Evolutionary conservation across 495 filamentous ascomycete genomes (phyloP), one percentile per base, ranked within the genome.

Genomic region (Neurospora pannonica): DNA sequence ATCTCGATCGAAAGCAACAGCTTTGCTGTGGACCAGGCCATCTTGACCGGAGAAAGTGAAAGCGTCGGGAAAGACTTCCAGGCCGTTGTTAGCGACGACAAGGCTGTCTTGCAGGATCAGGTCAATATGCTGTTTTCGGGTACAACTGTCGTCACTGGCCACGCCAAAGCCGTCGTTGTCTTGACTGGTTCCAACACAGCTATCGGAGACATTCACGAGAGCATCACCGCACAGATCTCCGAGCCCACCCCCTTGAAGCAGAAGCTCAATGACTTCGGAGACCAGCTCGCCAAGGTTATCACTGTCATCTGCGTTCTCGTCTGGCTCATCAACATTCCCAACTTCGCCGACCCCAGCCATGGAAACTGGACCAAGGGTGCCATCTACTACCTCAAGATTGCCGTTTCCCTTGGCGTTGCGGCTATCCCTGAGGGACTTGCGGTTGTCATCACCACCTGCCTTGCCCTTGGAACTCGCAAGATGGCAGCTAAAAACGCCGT

Each of bases 361-460:
- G 95, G 94, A 74, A 92, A 91, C 78, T 98, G 94, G 94, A 91
- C 94, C 70, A 98, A 98, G 86, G 97, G 97, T 73, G 97, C 97
- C 71, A 98, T 99, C 77, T 99, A 99, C 87, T 99, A 99, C 83
- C 89, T 99, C 76, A 99, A 99, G 89, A 99, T 99, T 82, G 97
- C 97, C 38, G 97, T 99, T 70, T 99, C 97, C 38, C 91, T 99
- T 38, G 97, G 97, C 79, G 97, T 99, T 38, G 97, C 97, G 37
- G 97, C 97, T 72, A 99, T 99, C 80, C 96, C 96, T 2, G 96
- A 99, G 85, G 96, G 96, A 79, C 87, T 99, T 39, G 96, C 96
- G 42, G 97, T 98, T 70, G 97, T 99, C 74, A 98, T 99, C 77
- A 99, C 96, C 48, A 98, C 97, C 40, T 98, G 97, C 81, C 85